phyloP scores from a whole-genome alignment of 2,329 filamentous ascomycete genomes.

The Aspergillus hortae region DNA sequence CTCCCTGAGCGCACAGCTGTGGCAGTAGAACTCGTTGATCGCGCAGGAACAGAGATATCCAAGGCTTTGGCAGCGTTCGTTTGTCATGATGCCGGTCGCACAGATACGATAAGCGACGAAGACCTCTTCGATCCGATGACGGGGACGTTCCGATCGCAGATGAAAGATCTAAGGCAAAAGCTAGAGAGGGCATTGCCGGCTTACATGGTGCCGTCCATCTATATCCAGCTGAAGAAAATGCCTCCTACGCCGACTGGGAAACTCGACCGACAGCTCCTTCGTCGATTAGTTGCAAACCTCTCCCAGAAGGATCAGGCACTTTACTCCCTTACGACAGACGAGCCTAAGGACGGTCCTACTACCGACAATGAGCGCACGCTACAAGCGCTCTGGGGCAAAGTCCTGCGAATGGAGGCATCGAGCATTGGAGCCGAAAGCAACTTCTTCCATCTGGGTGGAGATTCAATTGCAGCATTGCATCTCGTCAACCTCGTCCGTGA shows the following conservation, averaged over 20 bases:
- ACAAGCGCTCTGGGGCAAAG: slow-evolving; percentile 10
- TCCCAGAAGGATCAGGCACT: too few species aligned
- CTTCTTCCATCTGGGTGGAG: background rate
- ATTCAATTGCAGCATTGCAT: background rate
- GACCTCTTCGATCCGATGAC: too few species aligned
- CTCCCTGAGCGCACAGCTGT: too few species aligned
- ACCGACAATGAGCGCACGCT: slow-evolving; percentile 7
- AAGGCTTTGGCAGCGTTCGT: slow-evolving; percentile 3
- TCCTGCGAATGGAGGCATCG: background rate
- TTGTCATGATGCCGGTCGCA: too few species aligned
- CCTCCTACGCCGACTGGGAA: slow-evolving; percentile 32
- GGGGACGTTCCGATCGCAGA: too few species aligned
- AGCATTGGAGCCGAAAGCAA: background rate
- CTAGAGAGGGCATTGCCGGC: slow-evolving; percentile 20
- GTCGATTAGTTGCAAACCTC: too few species aligned
- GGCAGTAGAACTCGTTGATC: too few species aligned
- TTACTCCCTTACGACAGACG: too few species aligned
- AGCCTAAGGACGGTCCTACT: too few species aligned
- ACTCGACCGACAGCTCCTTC: slow-evolving; percentile 21
- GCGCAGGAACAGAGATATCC: slow-evolving; percentile 11
- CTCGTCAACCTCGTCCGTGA: background rate
- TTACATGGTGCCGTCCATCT: slow-evolving; percentile 35
- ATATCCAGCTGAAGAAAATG: slow-evolving; percentile 28
- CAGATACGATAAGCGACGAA: too few species aligned
- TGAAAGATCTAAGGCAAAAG: too few species aligned